Percentiles rank a stretch among this genome's conserved stretches.
phyloP scores from a whole-genome alignment of 1,284 basidiomycete species.

The Puccinia sorghi region DNA sequence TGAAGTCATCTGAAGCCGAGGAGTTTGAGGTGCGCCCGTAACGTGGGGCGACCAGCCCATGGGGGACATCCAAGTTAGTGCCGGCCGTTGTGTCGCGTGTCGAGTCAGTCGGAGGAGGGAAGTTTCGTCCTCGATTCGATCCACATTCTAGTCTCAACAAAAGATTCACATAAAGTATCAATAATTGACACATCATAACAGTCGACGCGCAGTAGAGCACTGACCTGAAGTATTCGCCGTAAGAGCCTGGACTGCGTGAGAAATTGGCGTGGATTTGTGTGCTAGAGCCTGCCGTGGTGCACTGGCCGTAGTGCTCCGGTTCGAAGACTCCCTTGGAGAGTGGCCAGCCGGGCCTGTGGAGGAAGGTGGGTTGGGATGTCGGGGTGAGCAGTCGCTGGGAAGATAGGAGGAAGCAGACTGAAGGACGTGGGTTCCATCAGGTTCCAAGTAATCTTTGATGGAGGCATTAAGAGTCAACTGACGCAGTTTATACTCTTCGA shows the following conservation, averaged over 20 bases:
- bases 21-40: conserved; percentile 15
- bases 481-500: conserved; percentile 11
- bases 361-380: conserved; percentile 1
- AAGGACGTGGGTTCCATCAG: neutral
- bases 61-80: neutral
- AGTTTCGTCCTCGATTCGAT: neutral
- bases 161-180: no score
- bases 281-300: neutral
- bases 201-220: neutral
- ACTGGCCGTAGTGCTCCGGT: neutral
- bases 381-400: conserved; percentile 8
- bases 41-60: neutral
- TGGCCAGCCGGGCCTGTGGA: neutral
- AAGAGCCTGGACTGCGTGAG: neutral
- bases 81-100: neutral
- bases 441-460: neutral
- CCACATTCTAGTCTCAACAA: neutral
- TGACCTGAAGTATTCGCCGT: neutral
- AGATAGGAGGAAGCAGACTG: neutral
- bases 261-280: neutral
- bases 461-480: conserved; percentile 4
- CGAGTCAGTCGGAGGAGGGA: neutral
- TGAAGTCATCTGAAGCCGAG: conserved; percentile 5
- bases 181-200: neutral
- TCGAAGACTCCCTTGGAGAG: conserved; percentile 9